These are phyloP conservation scores for Elaeagnus macrophylla DNA, from an alignment of 306 rosid species.

Conservation along the genomic window DNA sequence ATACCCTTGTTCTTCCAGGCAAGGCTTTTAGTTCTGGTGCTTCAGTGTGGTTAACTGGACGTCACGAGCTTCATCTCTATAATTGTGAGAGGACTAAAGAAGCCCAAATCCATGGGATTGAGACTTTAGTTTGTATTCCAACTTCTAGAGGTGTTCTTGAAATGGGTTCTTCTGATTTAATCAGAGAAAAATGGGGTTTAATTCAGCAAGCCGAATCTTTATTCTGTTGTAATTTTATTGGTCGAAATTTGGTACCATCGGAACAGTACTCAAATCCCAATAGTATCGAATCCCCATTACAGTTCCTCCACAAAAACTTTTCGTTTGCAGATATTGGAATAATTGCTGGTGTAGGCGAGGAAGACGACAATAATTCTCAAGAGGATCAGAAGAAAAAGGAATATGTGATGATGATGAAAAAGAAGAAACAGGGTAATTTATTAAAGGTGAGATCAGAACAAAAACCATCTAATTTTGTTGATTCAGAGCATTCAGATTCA, in stretches of 20 bases:
- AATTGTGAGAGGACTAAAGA: slow-evolving; percentile 63
- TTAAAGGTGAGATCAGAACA: no score
- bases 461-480: no score
- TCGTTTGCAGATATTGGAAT: slow-evolving; percentile 5
- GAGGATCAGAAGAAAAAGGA: no score
- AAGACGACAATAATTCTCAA: no score
- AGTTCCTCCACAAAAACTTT: not conserved
- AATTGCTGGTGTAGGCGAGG: no score
- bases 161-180: slow-evolving; percentile 45
- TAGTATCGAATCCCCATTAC: no score
- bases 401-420: no score
- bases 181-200: slow-evolving; percentile 52
- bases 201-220: slow-evolving; percentile 38
- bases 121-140: slow-evolving; percentile 50
- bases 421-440: no score
- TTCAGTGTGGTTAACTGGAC: slow-evolving; percentile 45
- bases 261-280: not conserved
- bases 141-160: slow-evolving; percentile 54
- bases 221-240: slow-evolving; percentile 6
- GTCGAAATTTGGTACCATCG: not conserved
- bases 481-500: slow-evolving; percentile 15
- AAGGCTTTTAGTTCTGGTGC: slow-evolving; percentile 39
- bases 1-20: slow-evolving; percentile 19
- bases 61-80: slow-evolving; percentile 33
- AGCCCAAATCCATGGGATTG: slow-evolving; percentile 55